Evolutionary conservation across 2,329 filamentous ascomycete species (phyloP).

Genomic region (Fusarium brevicatenulatum): DNA sequence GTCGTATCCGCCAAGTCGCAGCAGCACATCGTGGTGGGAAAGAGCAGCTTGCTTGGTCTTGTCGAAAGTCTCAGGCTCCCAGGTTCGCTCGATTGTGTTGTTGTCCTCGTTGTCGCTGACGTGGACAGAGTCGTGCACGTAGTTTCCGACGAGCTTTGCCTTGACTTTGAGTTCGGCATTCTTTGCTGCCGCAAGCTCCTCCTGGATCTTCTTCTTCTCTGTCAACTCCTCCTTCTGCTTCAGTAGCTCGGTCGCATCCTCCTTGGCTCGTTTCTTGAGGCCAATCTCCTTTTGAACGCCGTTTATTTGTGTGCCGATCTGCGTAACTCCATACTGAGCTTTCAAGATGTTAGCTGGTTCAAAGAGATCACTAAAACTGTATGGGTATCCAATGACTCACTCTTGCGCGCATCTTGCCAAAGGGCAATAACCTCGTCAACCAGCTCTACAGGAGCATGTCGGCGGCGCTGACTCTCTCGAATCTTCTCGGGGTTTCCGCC

Average conservation of each 20-base stretch:
- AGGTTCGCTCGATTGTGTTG: constrained; percentile 80
- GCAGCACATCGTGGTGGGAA: constrained; percentile 94
- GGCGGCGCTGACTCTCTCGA: constrained; percentile 87
- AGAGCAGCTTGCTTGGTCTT: constrained; percentile 81
- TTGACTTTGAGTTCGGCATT: constrained; percentile 78
- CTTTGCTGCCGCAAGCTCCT: constrained; percentile 80
- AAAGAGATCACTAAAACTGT: neutral
- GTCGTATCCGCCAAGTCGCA: constrained; percentile 89
- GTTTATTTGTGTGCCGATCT: constrained; percentile 88
- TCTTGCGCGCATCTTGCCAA: constrained; percentile 86
- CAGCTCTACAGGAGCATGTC: constrained; percentile 80
- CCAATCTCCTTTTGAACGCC: constrained; percentile 90
- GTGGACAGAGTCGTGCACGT: constrained; percentile 86
- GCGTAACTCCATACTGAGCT: constrained; percentile 79
- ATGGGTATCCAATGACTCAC: constrained; percentile 47
- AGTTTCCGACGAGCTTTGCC: constrained; percentile 77
- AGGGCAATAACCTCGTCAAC: constrained; percentile 92
- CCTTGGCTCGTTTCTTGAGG: constrained; percentile 92
- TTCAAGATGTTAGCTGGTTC: constrained; percentile 20
- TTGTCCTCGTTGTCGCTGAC: constrained; percentile 88
- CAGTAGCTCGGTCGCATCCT: constrained; percentile 83
- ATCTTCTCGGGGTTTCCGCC: constrained; percentile 93
- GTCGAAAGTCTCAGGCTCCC: constrained; percentile 79
- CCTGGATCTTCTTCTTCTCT: constrained; percentile 82
- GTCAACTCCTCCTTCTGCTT: constrained; percentile 81